Percentiles rank a stretch among this genome's conserved stretches.
These are phyloP conservation scores for Fusarium guadeloupense DNA, from an alignment of 2,329 filamentous ascomycete genomes.

Conservation along the genomic window DNA sequence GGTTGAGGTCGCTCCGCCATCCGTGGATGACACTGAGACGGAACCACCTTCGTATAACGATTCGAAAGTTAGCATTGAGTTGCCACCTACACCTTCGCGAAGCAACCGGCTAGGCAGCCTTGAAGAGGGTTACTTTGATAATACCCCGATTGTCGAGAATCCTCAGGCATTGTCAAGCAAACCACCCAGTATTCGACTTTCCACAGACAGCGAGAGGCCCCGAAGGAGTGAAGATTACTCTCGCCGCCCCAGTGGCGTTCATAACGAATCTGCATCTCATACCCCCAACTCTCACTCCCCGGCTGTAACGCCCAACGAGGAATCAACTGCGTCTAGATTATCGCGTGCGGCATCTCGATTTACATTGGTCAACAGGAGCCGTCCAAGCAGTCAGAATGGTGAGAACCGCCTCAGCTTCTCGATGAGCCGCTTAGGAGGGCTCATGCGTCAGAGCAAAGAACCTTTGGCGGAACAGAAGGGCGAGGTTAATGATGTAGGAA, in stretches of 20 bases:
- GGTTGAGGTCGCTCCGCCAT: slow-evolving; percentile 68
- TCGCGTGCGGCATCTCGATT: slow-evolving; percentile 68
- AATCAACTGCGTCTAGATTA: slow-evolving; percentile 62
- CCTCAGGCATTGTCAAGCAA: slow-evolving; percentile 45
- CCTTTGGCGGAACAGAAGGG: slow-evolving; percentile 36
- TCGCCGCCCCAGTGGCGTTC: slow-evolving; percentile 61
- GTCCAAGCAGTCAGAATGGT: slow-evolving; percentile 66
- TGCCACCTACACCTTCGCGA: slow-evolving; percentile 41
- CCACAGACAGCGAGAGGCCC: slow-evolving; percentile 61
- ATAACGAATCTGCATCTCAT: slow-evolving; percentile 55
- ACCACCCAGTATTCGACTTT: slow-evolving; percentile 64
- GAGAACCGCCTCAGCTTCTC: slow-evolving; percentile 67
- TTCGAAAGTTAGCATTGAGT: slow-evolving; percentile 55
- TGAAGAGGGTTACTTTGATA: slow-evolving; percentile 44
- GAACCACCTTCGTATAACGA: slow-evolving; percentile 70
- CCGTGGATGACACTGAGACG: slow-evolving; percentile 57
- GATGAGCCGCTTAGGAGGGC: slow-evolving; percentile 63
- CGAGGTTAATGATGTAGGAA: slow-evolving; percentile 41
- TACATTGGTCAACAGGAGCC: slow-evolving; percentile 58
- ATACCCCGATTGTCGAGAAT: slow-evolving; percentile 34
- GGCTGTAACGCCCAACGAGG: slow-evolving; percentile 59
- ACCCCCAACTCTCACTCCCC: slow-evolving; percentile 52
- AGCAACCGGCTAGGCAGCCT: slow-evolving; percentile 29
- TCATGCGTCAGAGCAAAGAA: slow-evolving; percentile 63
- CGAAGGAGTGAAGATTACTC: slow-evolving; percentile 61